Evolutionary conservation across 768 basidiomycete genomes (phyloP).

Genomic region (Suillus placidus): DNA sequence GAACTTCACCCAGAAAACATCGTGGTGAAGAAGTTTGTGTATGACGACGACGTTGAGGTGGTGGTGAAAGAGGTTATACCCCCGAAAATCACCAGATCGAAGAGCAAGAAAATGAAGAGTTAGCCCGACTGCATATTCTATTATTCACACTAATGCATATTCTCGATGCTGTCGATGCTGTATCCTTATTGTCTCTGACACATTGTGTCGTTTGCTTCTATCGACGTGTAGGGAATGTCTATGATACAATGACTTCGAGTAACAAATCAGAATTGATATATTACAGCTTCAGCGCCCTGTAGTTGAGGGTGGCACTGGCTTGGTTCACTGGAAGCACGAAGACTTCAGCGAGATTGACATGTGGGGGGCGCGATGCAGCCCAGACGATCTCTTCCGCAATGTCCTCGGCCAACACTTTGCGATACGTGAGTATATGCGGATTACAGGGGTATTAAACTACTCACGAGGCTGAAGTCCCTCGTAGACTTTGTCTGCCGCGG

Average conservation of each 20-base stretch:
- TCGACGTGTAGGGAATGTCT: neutral
- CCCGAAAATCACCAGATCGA: constrained; percentile 59
- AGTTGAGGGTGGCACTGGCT: constrained; percentile 66
- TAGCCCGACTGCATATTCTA: constrained; percentile 12
- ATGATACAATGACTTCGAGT: neutral
- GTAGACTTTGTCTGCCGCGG: constrained; percentile 87
- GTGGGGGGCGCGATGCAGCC: constrained; percentile 88
- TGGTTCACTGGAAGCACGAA: constrained; percentile 81
- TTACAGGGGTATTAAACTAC: constrained; percentile 30
- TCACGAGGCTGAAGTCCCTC: constrained; percentile 83
- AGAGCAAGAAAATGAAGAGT: constrained; percentile 51
- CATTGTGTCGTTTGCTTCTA: neutral
- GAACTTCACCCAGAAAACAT: constrained; percentile 68
- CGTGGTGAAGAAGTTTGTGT: constrained; percentile 77
- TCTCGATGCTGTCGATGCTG: constrained; percentile 30
- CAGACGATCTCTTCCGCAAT: constrained; percentile 99
- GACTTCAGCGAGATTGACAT: constrained; percentile 88
- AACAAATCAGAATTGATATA: neutral
- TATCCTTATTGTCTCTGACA: constrained; percentile 31
- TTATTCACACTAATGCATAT: constrained; percentile 16
- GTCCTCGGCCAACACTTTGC: constrained; percentile 75
- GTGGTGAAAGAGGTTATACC: constrained; percentile 24
- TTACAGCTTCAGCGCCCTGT: constrained; percentile 45
- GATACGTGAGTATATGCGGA: constrained; percentile 11
- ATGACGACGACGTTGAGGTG: constrained; percentile 65